Evolutionary conservation across 805 yeast species (phyloP).

Genomic region (Yamadazyma philogaea): DNA sequence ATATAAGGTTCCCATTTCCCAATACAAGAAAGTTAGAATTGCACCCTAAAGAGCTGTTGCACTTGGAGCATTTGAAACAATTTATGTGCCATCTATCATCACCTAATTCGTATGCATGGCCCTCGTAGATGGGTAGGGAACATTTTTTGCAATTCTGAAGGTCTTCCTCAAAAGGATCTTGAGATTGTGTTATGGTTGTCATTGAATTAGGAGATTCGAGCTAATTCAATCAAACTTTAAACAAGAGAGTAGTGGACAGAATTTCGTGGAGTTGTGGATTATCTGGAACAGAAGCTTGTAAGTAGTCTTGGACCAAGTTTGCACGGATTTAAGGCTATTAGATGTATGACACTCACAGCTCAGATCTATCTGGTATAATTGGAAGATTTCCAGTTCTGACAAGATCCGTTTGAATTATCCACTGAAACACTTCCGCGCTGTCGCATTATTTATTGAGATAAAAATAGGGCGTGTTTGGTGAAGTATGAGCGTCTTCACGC

Average conservation of each 20-base stretch:
- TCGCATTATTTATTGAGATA: neutral
- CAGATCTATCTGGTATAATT: neutral
- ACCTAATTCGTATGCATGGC: conserved; percentile 93
- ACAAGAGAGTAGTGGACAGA: too few relatives aligned
- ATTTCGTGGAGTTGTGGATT: too few relatives aligned
- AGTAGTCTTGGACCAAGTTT: neutral
- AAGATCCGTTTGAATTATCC: neutral
- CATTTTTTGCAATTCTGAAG: conserved; percentile 40
- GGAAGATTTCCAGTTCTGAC: neutral
- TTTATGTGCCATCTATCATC: conserved; percentile 94
- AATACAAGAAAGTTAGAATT: conserved; percentile 86
- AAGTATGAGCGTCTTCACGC: neutral
- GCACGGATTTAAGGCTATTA: too few relatives aligned
- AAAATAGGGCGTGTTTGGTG: neutral
- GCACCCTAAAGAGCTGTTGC: conserved; percentile 74
- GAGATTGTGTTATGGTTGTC: conserved; percentile 6
- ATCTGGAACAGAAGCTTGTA: too few relatives aligned
- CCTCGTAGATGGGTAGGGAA: conserved; percentile 61
- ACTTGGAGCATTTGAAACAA: conserved; percentile 88
- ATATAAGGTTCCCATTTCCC: conserved; percentile 88
- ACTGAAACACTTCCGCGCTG: neutral
- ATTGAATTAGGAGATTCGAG: neutral
- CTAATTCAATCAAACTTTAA: neutral
- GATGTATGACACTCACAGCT: neutral
- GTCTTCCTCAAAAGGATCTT: conserved; percentile 11